Percentiles rank a stretch among this genome's conserved stretches.
phyloP scores from a whole-genome alignment of 2,329 filamentous ascomycete genomes.

The Pseudogymnoascus sp. region DNA sequence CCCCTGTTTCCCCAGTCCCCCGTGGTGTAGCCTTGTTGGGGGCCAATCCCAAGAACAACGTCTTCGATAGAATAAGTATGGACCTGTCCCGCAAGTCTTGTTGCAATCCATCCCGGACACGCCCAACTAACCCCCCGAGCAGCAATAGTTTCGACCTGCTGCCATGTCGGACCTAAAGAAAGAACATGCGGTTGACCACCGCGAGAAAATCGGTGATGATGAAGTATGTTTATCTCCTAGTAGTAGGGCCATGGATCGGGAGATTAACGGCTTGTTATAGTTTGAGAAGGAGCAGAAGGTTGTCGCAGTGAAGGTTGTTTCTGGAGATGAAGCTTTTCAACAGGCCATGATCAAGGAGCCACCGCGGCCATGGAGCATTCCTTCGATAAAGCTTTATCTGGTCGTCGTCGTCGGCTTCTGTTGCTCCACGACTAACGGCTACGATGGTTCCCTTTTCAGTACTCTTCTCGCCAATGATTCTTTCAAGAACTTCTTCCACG shows the following conservation, averaged over 20 bases:
- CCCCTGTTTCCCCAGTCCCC: not conserved
- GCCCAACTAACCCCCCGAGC: not conserved
- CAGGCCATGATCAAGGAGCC: constrained; percentile 48
- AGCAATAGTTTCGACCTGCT: not conserved
- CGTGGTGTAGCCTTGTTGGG: not conserved
- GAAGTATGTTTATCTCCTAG: not conserved
- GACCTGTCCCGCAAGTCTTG: not conserved
- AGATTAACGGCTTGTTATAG: not conserved
- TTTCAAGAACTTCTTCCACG: constrained; percentile 34
- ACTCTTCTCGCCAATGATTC: constrained; percentile 36
- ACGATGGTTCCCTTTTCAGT: constrained; percentile 42
- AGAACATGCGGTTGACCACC: not conserved
- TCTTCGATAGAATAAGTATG: constrained; percentile 14
- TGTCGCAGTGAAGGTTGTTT: constrained; percentile 37
- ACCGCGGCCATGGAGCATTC: constrained; percentile 32
- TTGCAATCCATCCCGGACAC: not conserved
- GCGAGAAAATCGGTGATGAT: not conserved
- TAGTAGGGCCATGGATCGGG: too few relatives aligned
- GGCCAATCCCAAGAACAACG: not conserved
- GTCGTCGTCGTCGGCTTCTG: constrained; percentile 41
- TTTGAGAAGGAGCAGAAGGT: constrained; percentile 2
- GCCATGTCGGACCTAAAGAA: not conserved
- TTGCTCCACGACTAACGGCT: constrained; percentile 42
- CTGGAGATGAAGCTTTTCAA: constrained; percentile 44
- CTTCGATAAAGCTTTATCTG: constrained; percentile 35